Base-by-base conservation (phyloP, 176 grass and related monocot species). In the Carex myosuroides region DNA sequence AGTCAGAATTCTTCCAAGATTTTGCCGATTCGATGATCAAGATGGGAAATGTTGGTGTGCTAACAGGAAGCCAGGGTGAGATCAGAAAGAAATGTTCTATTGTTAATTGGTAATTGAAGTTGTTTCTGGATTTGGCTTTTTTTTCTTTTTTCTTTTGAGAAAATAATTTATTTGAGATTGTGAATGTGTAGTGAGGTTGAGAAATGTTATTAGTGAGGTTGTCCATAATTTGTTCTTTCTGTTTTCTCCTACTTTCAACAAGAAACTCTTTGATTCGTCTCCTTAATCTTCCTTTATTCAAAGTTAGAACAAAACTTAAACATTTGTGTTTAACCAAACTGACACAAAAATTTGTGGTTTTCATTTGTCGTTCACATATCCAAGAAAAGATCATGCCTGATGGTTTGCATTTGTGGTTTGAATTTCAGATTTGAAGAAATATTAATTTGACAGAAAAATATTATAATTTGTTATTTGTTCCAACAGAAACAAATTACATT, bases 21-120 rank as follows among this genome's bases (percentile, higher is more conserved):
- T 97, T 97, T 54, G 50, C 55, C 0, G 88, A 70, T 13, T 89
- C 92, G 0, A 89, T 97, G 94, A 85, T 81, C 77, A 92, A 89
- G 86, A 97, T 97, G 94, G 91, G 91, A 0, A 88, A 77, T 33
- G 44, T 83, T 7, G 87, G 33, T 14, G 90, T 97, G 6, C 86
- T 94, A 12, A 97, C 92, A 0, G 88, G 90, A 9, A 48, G 37
- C 4, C 6, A 89, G 18, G 94, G 94, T 0, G 92, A 92, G 63
- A 92, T 97, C 55, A 90, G 94, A 87, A 92, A 92, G 82, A 90
- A 89, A 24, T 97, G 94, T 66, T 84, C 71, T 73, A 3, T 87
- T 29, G 8, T 39, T 11, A 91, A 91, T 39, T 88, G 74, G 22
- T 70, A 18, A 42, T 70, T 6, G 13, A 16, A 16, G 32, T 70